Evolutionary conservation across 345 rosid species (phyloP).

Genomic region (Nasturtium officinale): DNA sequence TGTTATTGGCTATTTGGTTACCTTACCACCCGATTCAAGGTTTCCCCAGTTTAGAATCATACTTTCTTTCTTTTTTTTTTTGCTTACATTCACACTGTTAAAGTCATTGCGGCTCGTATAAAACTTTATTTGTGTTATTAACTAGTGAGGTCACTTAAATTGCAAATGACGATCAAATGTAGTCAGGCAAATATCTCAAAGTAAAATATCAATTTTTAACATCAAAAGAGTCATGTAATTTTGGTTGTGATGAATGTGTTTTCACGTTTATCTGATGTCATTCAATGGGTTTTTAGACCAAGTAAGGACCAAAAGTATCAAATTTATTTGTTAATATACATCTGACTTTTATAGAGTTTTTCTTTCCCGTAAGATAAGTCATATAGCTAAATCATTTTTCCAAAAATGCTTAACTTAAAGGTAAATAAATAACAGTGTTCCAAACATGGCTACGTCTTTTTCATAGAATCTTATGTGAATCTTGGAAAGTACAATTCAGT

Average conservation of each 20-base stretch:
- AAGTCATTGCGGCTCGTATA: background rate
- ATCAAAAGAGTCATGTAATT: background rate
- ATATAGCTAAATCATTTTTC: background rate
- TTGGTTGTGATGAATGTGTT: background rate
- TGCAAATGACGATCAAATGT: background rate
- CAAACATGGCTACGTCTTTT: background rate
- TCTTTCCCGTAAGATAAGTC: too few species aligned
- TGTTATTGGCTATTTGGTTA: conserved; percentile 1
- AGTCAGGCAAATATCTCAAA: background rate
- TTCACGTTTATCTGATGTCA: background rate
- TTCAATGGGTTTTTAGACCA: background rate
- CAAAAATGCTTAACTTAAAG: background rate
- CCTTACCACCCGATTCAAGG: background rate
- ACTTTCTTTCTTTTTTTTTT: too few species aligned
- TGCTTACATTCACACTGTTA: too few species aligned
- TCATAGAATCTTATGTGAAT: background rate
- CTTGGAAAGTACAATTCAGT: background rate
- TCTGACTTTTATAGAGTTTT: too few species aligned
- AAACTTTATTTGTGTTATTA: background rate
- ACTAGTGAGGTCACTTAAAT: background rate
- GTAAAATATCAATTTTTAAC: background rate
- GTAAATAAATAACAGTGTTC: background rate
- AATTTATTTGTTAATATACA: too few species aligned
- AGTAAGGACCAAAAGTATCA: background rate
- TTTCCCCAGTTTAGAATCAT: background rate